These are phyloP conservation scores for Pterocarpus macrocarpus DNA, from an alignment of 306 rosid species.

Conservation along the genomic window DNA sequence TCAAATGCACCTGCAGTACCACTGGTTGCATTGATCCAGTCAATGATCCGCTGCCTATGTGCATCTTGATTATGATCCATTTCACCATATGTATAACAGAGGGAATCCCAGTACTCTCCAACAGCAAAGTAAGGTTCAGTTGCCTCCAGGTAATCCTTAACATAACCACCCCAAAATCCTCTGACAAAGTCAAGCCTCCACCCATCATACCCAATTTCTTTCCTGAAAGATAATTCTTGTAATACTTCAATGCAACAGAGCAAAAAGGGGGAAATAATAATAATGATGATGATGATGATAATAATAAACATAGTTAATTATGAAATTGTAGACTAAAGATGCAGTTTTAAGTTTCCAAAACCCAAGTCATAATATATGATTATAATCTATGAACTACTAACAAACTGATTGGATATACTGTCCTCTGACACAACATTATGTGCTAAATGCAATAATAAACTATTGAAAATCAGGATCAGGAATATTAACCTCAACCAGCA, in stretches of 20 bases:
- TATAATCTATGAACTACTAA: neutral
- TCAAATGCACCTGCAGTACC: slow-evolving; percentile 95
- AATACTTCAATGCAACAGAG: slow-evolving; percentile 2
- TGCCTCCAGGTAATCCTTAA: slow-evolving; percentile 87
- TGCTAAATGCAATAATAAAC: neutral
- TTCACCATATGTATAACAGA: slow-evolving; percentile 84
- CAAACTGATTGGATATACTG: slow-evolving; percentile 12
- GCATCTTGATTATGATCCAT: slow-evolving; percentile 98
- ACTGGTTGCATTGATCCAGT: slow-evolving; percentile 92
- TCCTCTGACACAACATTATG: slow-evolving; percentile 21
- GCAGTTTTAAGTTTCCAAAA: neutral
- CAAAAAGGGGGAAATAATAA: neutral
- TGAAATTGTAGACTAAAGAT: neutral
- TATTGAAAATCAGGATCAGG: slow-evolving; percentile 33
- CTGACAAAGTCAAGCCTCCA: slow-evolving; percentile 99
- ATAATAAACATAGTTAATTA: neutral
- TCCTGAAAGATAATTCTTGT: slow-evolving; percentile 54
- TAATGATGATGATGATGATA: neutral
- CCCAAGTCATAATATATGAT: neutral
- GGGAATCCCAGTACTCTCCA: slow-evolving; percentile 99
- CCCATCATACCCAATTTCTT: slow-evolving; percentile 95
- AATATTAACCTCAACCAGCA: slow-evolving; percentile 80
- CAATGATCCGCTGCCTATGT: slow-evolving; percentile 94
- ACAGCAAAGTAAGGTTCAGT: slow-evolving; percentile 86
- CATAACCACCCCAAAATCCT: slow-evolving; percentile 99